Percentiles rank a stretch among this genome's conserved stretches.
These are phyloP conservation scores for Salinomyces thailandicus DNA, from an alignment of 2,329 filamentous ascomycete genomes.

Conservation along the genomic window DNA sequence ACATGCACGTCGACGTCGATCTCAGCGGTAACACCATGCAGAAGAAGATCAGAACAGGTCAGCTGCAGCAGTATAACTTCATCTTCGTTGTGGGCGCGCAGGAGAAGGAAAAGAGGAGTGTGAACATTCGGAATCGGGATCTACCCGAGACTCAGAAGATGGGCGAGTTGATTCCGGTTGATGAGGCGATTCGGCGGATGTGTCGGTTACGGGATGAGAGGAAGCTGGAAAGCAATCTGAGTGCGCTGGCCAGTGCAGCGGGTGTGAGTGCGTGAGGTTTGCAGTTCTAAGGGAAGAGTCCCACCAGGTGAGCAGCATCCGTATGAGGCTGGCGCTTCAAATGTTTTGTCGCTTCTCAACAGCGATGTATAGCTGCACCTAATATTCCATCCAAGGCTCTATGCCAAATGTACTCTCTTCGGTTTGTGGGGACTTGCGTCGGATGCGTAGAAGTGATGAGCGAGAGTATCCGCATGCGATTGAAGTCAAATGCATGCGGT, in stretches of 20 bases:
- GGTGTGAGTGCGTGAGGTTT: background rate
- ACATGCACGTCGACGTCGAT: slow-evolving; percentile 63
- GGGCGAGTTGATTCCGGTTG: slow-evolving; percentile 51
- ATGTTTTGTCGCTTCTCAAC: too few relatives aligned
- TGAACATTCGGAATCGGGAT: slow-evolving; percentile 56
- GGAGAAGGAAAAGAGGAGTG: slow-evolving; percentile 48
- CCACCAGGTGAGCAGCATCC: too few relatives aligned
- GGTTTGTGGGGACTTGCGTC: too few relatives aligned
- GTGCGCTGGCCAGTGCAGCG: background rate
- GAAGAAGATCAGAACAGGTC: slow-evolving; percentile 79
- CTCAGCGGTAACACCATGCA: slow-evolving; percentile 69
- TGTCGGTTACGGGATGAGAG: slow-evolving; percentile 35
- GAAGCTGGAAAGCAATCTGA: slow-evolving; percentile 12
- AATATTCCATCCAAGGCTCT: too few relatives aligned
- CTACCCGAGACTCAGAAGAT: slow-evolving; percentile 51
- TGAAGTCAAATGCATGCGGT: too few relatives aligned
- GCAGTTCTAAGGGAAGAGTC: too few relatives aligned
- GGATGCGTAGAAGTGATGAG: too few relatives aligned
- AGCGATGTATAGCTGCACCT: too few relatives aligned
- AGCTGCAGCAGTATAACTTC: slow-evolving; percentile 74
- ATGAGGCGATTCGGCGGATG: slow-evolving; percentile 48
- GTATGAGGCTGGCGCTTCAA: too few relatives aligned
- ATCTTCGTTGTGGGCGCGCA: slow-evolving; percentile 61
- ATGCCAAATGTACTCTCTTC: too few relatives aligned
- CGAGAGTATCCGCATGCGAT: too few relatives aligned